Percentiles rank a stretch among this genome's conserved stretches.
Conservation (phyloP, 257 asterid genomes). For the Primulina eburnea region DNA sequence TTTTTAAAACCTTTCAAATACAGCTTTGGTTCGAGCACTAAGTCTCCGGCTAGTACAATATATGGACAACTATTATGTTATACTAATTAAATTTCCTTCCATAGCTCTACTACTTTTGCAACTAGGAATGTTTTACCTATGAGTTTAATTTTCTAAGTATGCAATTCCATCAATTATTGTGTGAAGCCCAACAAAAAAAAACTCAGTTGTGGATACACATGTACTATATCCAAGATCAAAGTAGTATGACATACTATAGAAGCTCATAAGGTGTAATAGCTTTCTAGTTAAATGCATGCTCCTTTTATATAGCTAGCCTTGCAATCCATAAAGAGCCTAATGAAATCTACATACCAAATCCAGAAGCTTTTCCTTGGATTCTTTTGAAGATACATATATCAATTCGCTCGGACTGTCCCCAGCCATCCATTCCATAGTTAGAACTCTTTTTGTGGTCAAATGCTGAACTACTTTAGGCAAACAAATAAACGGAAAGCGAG, state of each 20-base stretch:
- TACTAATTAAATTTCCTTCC: not conserved
- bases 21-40: not conserved
- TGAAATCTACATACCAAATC: conserved; percentile 40
- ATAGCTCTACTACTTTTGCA: conserved; percentile 13
- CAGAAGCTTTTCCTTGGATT: conserved; percentile 55
- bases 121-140: not conserved
- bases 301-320: conserved; percentile 13
- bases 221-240: not conserved
- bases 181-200: no score
- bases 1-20: conserved; percentile 4
- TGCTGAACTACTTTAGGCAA: conserved; percentile 67
- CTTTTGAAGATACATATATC: conserved; percentile 48
- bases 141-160: not conserved
- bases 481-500: conserved; percentile 59
- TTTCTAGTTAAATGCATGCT: not conserved
- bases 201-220: not conserved
- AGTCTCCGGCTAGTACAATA: conserved; percentile 2
- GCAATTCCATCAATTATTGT: not conserved
- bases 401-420: conserved; percentile 90
- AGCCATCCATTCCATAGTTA: conserved; percentile 95
- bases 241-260: not conserved
- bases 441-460: conserved; percentile 70
- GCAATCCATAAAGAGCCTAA: conserved; percentile 15
- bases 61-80: conserved; percentile 1
- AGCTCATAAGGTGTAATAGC: not conserved